Base-by-base conservation (phyloP, 768 basidiomycete genomes). In the Cyclocybe cylindracea region DNA sequence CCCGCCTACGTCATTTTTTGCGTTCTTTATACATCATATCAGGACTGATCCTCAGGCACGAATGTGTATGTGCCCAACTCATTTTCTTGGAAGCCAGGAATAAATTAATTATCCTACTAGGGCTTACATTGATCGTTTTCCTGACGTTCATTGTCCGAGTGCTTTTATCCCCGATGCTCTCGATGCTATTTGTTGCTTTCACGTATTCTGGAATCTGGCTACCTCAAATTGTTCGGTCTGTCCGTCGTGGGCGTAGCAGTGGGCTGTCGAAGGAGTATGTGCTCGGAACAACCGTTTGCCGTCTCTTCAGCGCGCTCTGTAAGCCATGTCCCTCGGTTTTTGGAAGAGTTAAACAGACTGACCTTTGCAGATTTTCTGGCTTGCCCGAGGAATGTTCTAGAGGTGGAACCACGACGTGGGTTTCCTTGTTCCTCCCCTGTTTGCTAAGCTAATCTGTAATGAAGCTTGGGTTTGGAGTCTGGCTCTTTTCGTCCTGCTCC, bases 301-400 rank as follows among this genome's bases (percentile, higher is more conserved):
- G 94, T 46, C 70, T 92, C 41, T 85, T 80, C 50, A 78, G 87
- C 42, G 82, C 84, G 2, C 64, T 92, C 35, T 95, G 94, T 95
- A 63, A 74, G 91, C 71, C 8, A 11, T 16, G 16, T 36, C 39
- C 36, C 19, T 16, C 29, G 10, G 0, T 18, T 5, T 45, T 16
- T 14, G 5, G 41, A 14, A n/a, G 34, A 16, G 33, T n/a, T 16
- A 10, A 7, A 47, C 31, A 46, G 11, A 47, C 44, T 47, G 29
- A 53, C 46, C 38, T n/a, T 48, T 45, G 8, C 56, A 96, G 94
- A 96, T 63, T 89, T 89, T 58, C 72, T 94, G 63, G 78, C 78
- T 1, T 95, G 90, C 62, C 89, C 92, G 1, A 84, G 84, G 62
- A 97, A 95, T 61, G 87, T 95, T 5, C 76, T 95, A 50, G 92